Base-by-base conservation (phyloP, 345 rosid species). In the Gossypium sturtianum region DNA sequence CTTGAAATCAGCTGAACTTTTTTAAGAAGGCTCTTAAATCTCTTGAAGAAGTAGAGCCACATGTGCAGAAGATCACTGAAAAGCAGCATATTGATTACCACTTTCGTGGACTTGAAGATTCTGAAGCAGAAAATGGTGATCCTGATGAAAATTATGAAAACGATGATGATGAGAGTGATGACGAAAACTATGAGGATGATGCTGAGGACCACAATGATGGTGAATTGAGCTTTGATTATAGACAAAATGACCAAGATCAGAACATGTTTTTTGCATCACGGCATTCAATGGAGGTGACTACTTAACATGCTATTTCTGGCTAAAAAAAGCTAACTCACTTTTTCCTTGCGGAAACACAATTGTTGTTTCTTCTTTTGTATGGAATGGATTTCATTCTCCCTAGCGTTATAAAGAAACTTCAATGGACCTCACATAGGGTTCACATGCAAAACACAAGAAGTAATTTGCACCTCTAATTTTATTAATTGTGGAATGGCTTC, bases 71-170 rank as follows among this genome's bases (percentile, higher is more conserved):
- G 76, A 84, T 95, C 62, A 66, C 93, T 27, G 88, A 84, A 80
- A 84, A 88, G 64, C 93, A 90, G 70, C 98, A 93, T 77, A 93
- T 95, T 73, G 97, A 93, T 80, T 93, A 91, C 88, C 92, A 89
- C 76, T 91, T 95, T 79, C 78, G 82, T 41, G 93, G 87, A 78
- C 88, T 91, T 78, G 93, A 91, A 75, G 97, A 95, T 78, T 97
- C 93, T 78, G 87, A 84, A 27, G 86, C 83, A 74, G 87, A 78
- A 41, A 86, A 82, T 61, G 90, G 79, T 66, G 87, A 77, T 29
- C 82, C 76, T 56, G 85, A 86, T 69, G 83, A 81, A 34, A 84
- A 81, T 70, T 86, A 87, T 60, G 84, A 78, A 1, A 27, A 38
- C 13, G 86, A 83, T 38, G 84, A 82, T n/a, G 83, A 76, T n/a